Evolutionary conservation across 2,329 filamentous ascomycete genomes (phyloP).

Genomic region (Beauveria scarabaeidicola): DNA sequence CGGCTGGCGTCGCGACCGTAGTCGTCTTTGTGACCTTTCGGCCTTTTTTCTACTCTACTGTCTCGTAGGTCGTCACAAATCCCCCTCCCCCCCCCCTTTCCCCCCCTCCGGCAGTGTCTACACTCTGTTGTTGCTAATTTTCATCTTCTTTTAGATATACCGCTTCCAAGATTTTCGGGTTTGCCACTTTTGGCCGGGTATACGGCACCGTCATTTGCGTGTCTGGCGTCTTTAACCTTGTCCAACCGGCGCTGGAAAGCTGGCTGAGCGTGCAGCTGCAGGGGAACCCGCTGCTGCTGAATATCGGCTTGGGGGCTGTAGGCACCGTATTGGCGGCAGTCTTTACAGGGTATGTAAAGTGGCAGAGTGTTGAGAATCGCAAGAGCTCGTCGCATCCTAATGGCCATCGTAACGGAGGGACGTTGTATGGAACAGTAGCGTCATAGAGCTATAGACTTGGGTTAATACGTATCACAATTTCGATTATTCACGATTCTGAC

Average conservation of each 20-base stretch:
- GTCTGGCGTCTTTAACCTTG: slow-evolving; percentile 63
- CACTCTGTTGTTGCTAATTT: neutral
- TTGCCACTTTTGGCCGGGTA: slow-evolving; percentile 71
- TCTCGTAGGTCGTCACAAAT: slow-evolving; percentile 40
- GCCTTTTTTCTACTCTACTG: slow-evolving; percentile 68
- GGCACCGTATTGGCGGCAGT: slow-evolving; percentile 32
- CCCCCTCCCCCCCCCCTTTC: neutral
- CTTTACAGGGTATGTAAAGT: neutral
- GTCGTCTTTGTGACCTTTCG: slow-evolving; percentile 62
- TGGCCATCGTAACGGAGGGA: neutral
- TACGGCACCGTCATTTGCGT: slow-evolving; percentile 69
- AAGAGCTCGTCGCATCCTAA: neutral
- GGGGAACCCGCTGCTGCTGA: slow-evolving; percentile 56
- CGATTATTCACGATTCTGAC: no score
- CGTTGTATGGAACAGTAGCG: neutral
- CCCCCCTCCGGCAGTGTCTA: no score
- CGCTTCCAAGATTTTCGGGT: slow-evolving; percentile 60
- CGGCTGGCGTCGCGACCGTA: slow-evolving; percentile 59
- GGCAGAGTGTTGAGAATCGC: neutral
- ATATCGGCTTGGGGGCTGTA: slow-evolving; percentile 44
- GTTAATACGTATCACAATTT: no score
- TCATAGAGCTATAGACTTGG: neutral
- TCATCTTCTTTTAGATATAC: neutral
- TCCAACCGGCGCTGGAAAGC: slow-evolving; percentile 60
- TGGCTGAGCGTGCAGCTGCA: slow-evolving; percentile 55